A percentile compares a stretch with the other conserved stretches of the same genome.
Evolutionary conservation across 345 rosid species (phyloP).

Genomic region (Euphorbia lathyris): DNA sequence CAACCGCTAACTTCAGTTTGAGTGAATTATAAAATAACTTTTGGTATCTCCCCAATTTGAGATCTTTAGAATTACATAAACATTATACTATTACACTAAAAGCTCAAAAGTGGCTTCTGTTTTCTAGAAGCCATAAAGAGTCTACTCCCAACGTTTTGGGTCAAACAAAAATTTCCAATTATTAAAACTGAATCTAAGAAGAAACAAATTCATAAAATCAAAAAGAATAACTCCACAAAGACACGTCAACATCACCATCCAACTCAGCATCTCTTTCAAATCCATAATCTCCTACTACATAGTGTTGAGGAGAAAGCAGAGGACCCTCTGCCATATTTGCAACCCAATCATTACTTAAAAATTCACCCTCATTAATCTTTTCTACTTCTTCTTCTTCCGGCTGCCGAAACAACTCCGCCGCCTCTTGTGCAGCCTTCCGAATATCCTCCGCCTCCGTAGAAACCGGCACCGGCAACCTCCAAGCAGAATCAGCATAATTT

Average conservation of each 20-base stretch:
- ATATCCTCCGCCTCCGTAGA: constrained; percentile 47
- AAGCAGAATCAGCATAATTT: constrained; percentile 65
- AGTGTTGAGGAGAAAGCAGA: constrained; percentile 57
- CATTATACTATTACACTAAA: too few relatives aligned
- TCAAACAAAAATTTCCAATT: too few relatives aligned
- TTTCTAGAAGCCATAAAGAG: too few relatives aligned
- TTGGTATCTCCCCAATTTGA: too few relatives aligned
- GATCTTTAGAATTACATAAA: too few relatives aligned
- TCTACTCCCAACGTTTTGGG: too few relatives aligned
- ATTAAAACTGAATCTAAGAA: too few relatives aligned
- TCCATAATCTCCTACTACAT: constrained; percentile 15
- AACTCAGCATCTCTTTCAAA: background rate
- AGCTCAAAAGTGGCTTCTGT: too few relatives aligned
- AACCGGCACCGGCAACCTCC: constrained; percentile 54
- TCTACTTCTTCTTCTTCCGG: constrained; percentile 12
- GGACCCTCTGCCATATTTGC: constrained; percentile 54
- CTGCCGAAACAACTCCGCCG: constrained; percentile 51
- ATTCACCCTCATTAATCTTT: constrained; percentile 18
- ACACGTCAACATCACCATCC: background rate
- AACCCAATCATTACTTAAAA: constrained; percentile 26
- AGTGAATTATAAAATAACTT: too few relatives aligned
- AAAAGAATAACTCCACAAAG: constrained; percentile 16
- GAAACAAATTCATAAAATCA: background rate
- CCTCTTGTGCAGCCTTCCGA: constrained; percentile 46
- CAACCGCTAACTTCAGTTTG: too few relatives aligned